These are phyloP conservation scores for Sporothrix pallida DNA, from an alignment of 2,329 filamentous ascomycete genomes.

Conservation along the genomic window DNA sequence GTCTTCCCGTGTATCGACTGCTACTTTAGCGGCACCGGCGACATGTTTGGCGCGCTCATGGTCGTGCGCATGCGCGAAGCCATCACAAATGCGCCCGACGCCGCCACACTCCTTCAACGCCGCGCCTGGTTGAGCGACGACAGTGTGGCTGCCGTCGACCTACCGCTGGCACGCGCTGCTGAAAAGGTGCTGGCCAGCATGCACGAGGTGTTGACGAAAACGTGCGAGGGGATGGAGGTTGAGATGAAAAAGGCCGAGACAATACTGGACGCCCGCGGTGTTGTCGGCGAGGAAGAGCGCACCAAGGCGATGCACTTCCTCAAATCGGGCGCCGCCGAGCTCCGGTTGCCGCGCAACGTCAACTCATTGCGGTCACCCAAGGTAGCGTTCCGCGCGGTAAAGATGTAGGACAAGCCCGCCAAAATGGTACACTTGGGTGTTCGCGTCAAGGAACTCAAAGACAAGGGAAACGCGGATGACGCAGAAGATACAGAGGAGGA, in stretches of 20 bases:
- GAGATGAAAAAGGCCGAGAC: slow-evolving; percentile 54
- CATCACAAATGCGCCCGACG: slow-evolving; percentile 53
- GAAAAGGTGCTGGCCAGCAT: slow-evolving; percentile 92
- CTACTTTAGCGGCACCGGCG: slow-evolving; percentile 95
- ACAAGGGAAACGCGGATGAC: not conserved
- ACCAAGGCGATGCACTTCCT: slow-evolving; percentile 68
- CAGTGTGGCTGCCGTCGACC: slow-evolving; percentile 67
- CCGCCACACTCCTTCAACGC: slow-evolving; percentile 53
- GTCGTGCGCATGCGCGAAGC: slow-evolving; percentile 88
- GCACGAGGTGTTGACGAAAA: slow-evolving; percentile 79
- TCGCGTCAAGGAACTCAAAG: not conserved
- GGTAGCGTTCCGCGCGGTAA: slow-evolving; percentile 65
- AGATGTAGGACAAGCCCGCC: slow-evolving; percentile 47
- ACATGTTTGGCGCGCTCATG: slow-evolving; percentile 96
- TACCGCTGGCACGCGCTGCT: slow-evolving; percentile 82
- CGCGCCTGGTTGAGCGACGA: slow-evolving; percentile 80
- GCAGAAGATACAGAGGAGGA: not conserved
- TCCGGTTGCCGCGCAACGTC: slow-evolving; percentile 79
- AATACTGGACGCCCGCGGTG: slow-evolving; percentile 32
- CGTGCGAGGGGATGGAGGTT: slow-evolving; percentile 66
- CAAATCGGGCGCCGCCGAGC: slow-evolving; percentile 83
- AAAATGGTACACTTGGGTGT: too few species aligned
- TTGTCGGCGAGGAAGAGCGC: slow-evolving; percentile 48
- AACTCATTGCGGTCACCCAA: slow-evolving; percentile 70
- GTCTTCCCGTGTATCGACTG: slow-evolving; percentile 86